Base-by-base conservation (phyloP, 306 rosid species). In the Rubus parviflorus region DNA sequence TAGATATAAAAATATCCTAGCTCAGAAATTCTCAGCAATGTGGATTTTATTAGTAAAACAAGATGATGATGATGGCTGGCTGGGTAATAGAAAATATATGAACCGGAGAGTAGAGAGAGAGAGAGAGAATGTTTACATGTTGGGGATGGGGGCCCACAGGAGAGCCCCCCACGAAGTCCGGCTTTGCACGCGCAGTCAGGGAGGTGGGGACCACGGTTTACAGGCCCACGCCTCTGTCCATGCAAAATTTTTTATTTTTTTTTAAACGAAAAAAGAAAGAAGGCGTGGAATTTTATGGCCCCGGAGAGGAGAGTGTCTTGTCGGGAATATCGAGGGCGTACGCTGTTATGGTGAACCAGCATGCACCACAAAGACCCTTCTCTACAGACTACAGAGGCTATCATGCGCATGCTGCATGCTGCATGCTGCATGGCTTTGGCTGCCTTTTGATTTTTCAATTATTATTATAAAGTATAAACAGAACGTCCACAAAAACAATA, bases 181-280 rank as follows among this genome's bases (percentile, higher is more conserved):
- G 88, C 91, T 75, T 82, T 80, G 91, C 91, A 87, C 85, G 91
- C 91, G 91, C 84, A 87, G 91, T 85, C 91, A 85, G 91, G 84
- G 20, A 66, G 45, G 67, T 40, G 84, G 86, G 88, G 57, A 73
- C 88, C 80, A 81, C 69, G 25, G 41, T 41, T 12, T 35, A 12
- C 62, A 58, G 54, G 62, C 79, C 81, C 82, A 80, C 86, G 86
- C 90, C 76, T 82, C 74, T 84, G 83, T 80, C 88, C 90, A 87
- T 87, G 90, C 88, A 85, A 81, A 79, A 77, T 35, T 15, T 20
- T n/a, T n/a, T n/a, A n/a, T 60, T 35, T 35, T 6, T 38, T 16
- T 15, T 1, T 0, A 3, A 15, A 52, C 3, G 2, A 23, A 30
- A 61, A 5, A 6, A 42, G 13, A 5, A 25, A 35, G 16, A 30